phyloP scores from a whole-genome alignment of 306 rosid genomes.

The Cucumis cinereus region DNA sequence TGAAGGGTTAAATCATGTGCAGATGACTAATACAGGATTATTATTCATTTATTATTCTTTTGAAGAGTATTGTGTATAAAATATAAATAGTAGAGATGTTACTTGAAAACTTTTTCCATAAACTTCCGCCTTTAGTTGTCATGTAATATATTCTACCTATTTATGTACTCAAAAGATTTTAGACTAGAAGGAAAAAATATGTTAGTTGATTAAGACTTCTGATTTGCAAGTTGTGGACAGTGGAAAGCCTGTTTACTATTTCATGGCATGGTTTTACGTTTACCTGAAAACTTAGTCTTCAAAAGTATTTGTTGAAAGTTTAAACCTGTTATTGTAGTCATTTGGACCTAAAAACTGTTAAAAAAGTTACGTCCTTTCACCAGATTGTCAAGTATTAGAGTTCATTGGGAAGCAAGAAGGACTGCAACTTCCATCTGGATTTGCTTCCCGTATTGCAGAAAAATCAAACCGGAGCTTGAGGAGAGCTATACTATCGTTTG shows the following conservation, averaged over 20 bases:
- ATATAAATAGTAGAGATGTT: neutral
- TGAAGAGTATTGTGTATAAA: neutral
- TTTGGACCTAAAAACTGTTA: neutral
- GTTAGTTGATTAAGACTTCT: neutral
- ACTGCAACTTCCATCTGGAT: conserved; percentile 64
- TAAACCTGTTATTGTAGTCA: neutral
- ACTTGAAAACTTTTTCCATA: neutral
- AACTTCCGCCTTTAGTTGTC: neutral
- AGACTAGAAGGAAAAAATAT: neutral
- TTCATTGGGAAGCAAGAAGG: conserved; percentile 79
- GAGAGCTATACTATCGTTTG: conserved; percentile 76
- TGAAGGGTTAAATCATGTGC: neutral
- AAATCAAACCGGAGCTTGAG: conserved; percentile 73
- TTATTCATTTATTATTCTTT: too few relatives aligned
- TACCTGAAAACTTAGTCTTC: neutral
- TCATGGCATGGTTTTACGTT: neutral
- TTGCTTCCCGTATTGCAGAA: conserved; percentile 63
- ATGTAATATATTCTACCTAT: neutral
- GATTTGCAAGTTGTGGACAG: neutral
- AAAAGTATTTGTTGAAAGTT: neutral
- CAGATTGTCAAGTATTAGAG: conserved; percentile 70
- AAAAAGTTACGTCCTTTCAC: neutral
- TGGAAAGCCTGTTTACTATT: neutral
- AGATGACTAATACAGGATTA: neutral
- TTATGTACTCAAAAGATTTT: neutral